Base-by-base conservation (phyloP, 2,329 filamentous ascomycete species). In the Fusarium nurragi region DNA sequence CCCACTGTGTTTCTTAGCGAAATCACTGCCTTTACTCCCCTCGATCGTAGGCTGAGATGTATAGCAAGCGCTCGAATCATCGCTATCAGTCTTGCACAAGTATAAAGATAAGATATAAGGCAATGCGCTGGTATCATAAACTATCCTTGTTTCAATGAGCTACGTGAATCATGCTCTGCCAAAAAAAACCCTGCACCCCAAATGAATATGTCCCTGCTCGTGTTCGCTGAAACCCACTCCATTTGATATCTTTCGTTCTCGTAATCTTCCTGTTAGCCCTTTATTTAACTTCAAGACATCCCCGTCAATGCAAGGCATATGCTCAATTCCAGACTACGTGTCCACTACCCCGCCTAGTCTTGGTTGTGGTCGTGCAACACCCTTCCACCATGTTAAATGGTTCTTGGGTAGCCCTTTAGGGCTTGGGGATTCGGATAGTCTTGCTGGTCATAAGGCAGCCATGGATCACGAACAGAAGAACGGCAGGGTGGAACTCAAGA, bases 361-460 rank as follows among this genome's bases (percentile, higher is more conserved):
- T 21, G 39, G 6, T 30, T 38, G 36, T 53, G 39, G 46, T 32
- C 34, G 43, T 47, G 26, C 47, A 41, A 61, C 50, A 25, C 13
- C 53, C n/a, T 34, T 23, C 28, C 49, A 45, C 59, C 59, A 56
- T 66, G 54, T 63, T 57, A 57, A 63, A 63, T 60, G 37, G 53
- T 40, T 54, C 28, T 45, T 22, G n/a, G 49, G 45, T 49, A 38
- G 22, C 50, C 44, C 14, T 28, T 76, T 78, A 90, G 56, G 86
- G 93, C 86, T 99, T 99, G 16, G 95, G 95, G 68, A 99, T 93
- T 76, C 95, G 92, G 73, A 99, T 88, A 28, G 89, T 94, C 85
- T 94, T 96, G 82, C 93, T 97, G 65, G 94, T 90, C 95, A 99
- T 98, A 74, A 95, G 79, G 75, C 91, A 96, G 19, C 94, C 95